These are phyloP conservation scores for Phlegmacium glaucopus DNA, from an alignment of 768 basidiomycete genomes.

Conservation along the genomic window DNA sequence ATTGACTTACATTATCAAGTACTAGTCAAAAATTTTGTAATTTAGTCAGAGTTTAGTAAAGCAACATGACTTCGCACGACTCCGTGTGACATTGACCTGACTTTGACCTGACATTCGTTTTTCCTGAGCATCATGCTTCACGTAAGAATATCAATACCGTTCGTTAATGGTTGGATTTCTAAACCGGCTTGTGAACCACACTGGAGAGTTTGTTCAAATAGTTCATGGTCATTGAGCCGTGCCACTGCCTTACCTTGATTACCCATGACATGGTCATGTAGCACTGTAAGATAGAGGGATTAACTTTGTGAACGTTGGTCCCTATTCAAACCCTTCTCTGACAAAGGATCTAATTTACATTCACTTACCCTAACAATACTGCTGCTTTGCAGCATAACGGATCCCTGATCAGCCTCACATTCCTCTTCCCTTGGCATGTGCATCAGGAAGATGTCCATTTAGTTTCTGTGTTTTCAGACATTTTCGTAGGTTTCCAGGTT, in stretches of 20 bases:
- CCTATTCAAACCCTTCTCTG: too few species aligned
- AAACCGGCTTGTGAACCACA: slow-evolving; percentile 44
- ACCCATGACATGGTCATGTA: slow-evolving; percentile 33
- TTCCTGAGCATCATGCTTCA: slow-evolving; percentile 57
- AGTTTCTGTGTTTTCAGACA: too few species aligned
- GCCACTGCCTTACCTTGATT: slow-evolving; percentile 35
- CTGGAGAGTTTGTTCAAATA: slow-evolving; percentile 45
- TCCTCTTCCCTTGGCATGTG: slow-evolving; percentile 44
- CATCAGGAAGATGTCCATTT: too few species aligned
- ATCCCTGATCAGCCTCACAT: slow-evolving; percentile 34
- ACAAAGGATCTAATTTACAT: slow-evolving; percentile 20
- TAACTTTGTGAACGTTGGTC: slow-evolving; percentile 11
- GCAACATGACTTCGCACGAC: too few species aligned
- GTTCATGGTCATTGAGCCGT: slow-evolving; percentile 44
- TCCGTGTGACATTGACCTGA: too few species aligned
- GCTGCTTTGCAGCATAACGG: slow-evolving; percentile 25
- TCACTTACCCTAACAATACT: slow-evolving; percentile 13
- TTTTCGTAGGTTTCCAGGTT: too few species aligned
- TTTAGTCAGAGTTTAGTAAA: too few species aligned
- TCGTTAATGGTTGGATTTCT: slow-evolving; percentile 40
- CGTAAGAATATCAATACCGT: slow-evolving; percentile 48
- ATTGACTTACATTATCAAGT: too few species aligned
- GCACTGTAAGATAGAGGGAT: slow-evolving; percentile 5
- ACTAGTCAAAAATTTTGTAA: too few species aligned
- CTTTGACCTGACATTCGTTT: too few species aligned